These are phyloP conservation scores for Pyrus pyrifolia DNA, from an alignment of 306 rosid genomes.

Conservation along the genomic window DNA sequence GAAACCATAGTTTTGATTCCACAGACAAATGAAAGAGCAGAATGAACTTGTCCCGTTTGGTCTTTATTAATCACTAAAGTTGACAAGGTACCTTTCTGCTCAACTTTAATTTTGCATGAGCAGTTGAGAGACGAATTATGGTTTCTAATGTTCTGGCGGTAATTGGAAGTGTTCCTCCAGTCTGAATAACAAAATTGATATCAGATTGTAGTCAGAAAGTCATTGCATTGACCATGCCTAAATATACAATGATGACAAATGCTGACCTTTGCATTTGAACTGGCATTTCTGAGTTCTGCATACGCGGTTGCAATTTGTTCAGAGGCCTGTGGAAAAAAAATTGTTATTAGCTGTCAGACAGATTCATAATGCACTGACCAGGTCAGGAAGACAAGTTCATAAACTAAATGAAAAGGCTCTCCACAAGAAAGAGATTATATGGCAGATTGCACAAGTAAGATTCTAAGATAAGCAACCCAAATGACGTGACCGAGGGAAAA, in stretches of 20 bases:
- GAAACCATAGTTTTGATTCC: neutral
- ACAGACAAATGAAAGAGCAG: neutral
- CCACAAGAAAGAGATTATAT: neutral
- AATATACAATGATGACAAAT: conserved; percentile 1
- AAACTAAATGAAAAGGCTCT: conserved; percentile 7
- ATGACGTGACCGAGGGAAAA: neutral
- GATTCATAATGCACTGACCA: neutral
- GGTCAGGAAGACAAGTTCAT: neutral
- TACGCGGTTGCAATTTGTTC: conserved; percentile 85
- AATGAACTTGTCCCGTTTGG: neutral
- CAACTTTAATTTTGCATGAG: conserved; percentile 92
- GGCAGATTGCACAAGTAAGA: neutral
- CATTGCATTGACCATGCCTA: neutral
- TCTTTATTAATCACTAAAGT: neutral
- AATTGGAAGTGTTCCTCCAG: conserved; percentile 95
- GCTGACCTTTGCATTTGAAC: conserved; percentile 77
- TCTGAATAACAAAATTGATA: conserved; percentile 43
- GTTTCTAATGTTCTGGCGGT: conserved; percentile 99
- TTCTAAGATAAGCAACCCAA: neutral
- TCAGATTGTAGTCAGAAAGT: conserved; percentile 7
- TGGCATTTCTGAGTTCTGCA: conserved; percentile 84
- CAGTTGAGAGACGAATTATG: conserved; percentile 94
- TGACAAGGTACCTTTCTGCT: conserved; percentile 57
- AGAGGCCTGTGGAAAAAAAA: conserved; percentile 59
- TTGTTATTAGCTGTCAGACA: neutral